phyloP scores from a whole-genome alignment of 2,329 filamentous ascomycete genomes.

The Dactylellina leptospora region DNA sequence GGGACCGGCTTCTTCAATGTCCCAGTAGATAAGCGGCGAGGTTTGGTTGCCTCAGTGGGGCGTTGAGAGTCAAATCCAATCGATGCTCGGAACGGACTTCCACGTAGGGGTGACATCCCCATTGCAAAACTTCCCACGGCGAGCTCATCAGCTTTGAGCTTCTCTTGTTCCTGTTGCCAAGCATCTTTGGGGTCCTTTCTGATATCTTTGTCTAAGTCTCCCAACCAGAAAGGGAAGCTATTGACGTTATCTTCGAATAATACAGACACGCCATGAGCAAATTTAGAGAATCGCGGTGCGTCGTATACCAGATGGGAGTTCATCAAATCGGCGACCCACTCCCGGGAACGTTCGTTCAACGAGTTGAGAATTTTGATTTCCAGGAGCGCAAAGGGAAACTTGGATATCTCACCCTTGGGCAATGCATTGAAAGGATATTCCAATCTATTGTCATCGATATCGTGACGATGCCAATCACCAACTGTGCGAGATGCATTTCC shows the following conservation, averaged over 20 bases:
- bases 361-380: slow-evolving; percentile 85
- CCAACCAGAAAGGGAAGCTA: slow-evolving; percentile 93
- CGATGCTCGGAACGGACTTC: slow-evolving; percentile 44
- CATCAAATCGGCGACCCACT: slow-evolving; percentile 93
- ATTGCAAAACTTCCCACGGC: slow-evolving; percentile 80
- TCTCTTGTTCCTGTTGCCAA: slow-evolving; percentile 89
- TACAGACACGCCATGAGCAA: slow-evolving; percentile 88
- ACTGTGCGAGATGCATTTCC: slow-evolving; percentile 89
- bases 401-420: slow-evolving; percentile 87
- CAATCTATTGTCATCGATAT: slow-evolving; percentile 85
- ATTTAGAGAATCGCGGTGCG: slow-evolving; percentile 92
- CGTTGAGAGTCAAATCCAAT: slow-evolving; percentile 59
- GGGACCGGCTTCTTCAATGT: slow-evolving; percentile 55
- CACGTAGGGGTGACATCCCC: slow-evolving; percentile 66
- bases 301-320: slow-evolving; percentile 90
- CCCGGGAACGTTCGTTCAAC: slow-evolving; percentile 70
- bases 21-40: slow-evolving; percentile 64
- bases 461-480: slow-evolving; percentile 85
- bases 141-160: slow-evolving; percentile 82
- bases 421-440: slow-evolving; percentile 87
- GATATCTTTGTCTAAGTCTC: slow-evolving; percentile 90
- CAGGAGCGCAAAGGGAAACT: slow-evolving; percentile 88
- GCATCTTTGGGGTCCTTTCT: slow-evolving; percentile 88
- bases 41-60: slow-evolving; percentile 71
- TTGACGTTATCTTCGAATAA: slow-evolving; percentile 97